Evolutionary conservation across 768 basidiomycete species (phyloP), one percentile per base, ranked within the genome.

Genomic region (Boletus bicolor): DNA sequence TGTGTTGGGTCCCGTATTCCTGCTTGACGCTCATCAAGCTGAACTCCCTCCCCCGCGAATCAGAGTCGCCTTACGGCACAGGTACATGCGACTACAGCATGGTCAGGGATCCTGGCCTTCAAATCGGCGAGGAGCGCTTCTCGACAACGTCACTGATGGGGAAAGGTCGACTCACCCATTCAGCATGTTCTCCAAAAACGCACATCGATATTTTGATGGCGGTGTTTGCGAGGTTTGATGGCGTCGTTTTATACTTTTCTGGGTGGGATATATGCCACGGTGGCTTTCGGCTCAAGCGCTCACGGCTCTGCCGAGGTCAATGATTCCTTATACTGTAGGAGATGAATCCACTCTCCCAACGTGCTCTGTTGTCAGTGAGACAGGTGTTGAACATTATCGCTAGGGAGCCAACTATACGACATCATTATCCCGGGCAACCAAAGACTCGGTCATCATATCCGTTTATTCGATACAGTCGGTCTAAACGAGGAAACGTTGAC

Each of bases 311-410:
- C 28, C 28, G 28, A 28, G 28, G 28, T 30, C 28, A 30, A 30
- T 30, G 28, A 30, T 30, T 4, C 28, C 28, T 4, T 28, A 3
- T 24, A 24, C 21, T 24, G 21, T 24, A 24, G 21, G 21, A 24
- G 21, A 19, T 19, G 19, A 19, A 19, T 19, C 19, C 19, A 39
- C 44, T 61, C 67, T 47, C 77, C 76, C 51, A 78, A 77, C 10
- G 74, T 57, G 7, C 76, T 69, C 19, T 30, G 69, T 65, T 32
- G 76, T 78, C 21, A 73, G 68, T 3, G 68, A 70, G 44, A 70
- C 68, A 24, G 68, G 66, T 7, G 64, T 44, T 24, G 2, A 24
- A 24, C 21, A 1, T 24, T 24, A 24, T 24, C 21, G 21, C 21
- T 24, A 3, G 21, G 21, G 21, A 24, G 21, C 60, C 44, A 55